Evolutionary conservation across 331 rosid genomes (phyloP).

Genomic region (Arachis monticola): DNA sequence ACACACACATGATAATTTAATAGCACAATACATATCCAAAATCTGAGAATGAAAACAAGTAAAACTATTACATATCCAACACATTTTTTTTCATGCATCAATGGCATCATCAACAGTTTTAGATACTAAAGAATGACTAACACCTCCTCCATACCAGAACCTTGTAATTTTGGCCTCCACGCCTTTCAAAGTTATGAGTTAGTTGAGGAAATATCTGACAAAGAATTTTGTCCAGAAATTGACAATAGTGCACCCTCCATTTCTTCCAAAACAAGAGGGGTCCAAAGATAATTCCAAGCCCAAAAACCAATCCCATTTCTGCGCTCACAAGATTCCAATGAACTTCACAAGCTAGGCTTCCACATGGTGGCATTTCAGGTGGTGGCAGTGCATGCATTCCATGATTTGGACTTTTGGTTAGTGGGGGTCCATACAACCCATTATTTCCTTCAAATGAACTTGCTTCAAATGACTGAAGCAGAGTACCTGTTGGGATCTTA

Average conservation of each 20-base stretch:
- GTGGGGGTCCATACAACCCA: background rate
- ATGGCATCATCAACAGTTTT: background rate
- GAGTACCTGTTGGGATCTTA: background rate
- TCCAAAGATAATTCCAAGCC: background rate
- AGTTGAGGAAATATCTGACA: no score
- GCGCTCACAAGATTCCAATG: background rate
- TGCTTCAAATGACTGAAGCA: slow-evolving; percentile 11
- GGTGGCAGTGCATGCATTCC: background rate
- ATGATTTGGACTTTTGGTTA: background rate
- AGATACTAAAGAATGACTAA: no score
- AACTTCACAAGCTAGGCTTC: background rate
- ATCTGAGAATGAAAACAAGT: background rate
- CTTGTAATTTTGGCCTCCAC: no score
- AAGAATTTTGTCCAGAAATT: no score
- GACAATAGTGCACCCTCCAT: no score
- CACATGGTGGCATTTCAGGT: background rate
- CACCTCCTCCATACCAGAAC: no score
- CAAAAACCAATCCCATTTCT: background rate
- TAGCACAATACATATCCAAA: background rate
- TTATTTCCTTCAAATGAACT: background rate
- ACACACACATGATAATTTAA: no score
- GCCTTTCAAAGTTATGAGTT: no score
- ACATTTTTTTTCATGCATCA: background rate
- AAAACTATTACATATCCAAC: background rate
- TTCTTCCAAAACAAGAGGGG: no score